Percentiles rank a stretch among this genome's conserved stretches.
Evolutionary conservation across 208 protist species (phyloP).

Genomic region (Trypanosoma scelopori): DNA sequence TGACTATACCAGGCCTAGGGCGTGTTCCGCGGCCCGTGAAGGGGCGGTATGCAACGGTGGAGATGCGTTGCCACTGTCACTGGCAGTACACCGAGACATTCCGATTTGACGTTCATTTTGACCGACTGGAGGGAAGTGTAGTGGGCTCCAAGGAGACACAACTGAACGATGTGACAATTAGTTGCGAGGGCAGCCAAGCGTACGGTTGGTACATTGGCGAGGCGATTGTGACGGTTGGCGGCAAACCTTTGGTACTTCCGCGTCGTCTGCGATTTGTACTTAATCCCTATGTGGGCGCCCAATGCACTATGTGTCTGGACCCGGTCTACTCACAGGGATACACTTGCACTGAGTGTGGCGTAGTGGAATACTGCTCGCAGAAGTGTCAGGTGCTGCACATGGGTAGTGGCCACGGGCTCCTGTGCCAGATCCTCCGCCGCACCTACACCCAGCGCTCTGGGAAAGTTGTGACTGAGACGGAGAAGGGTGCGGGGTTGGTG

Average conservation of each 20-base stretch:
- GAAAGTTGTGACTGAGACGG: constrained; percentile 62
- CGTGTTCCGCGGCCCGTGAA: constrained; percentile 58
- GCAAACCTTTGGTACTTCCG: constrained; percentile 36
- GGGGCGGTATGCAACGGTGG: constrained; percentile 48
- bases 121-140: constrained; percentile 61
- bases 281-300: constrained; percentile 61
- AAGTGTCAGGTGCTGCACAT: constrained; percentile 77
- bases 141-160: constrained; percentile 46
- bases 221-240: constrained; percentile 39
- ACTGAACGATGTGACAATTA: constrained; percentile 71
- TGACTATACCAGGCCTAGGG: constrained; percentile 60
- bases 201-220: constrained; percentile 83
- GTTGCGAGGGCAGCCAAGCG: constrained; percentile 67
- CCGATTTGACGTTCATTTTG: constrained; percentile 76
- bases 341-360: constrained; percentile 75
- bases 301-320: constrained; percentile 84
- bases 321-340: constrained; percentile 83
- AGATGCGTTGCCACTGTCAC: constrained; percentile 24
- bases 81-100: constrained; percentile 39
- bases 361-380: constrained; percentile 77
- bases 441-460: constrained; percentile 63
- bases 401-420: constrained; percentile 56
- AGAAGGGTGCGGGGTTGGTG: constrained; percentile 63
- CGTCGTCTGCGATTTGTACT: constrained; percentile 73
- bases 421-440: constrained; percentile 62